Base-by-base conservation (phyloP, 495 filamentous ascomycete species). In the Usnea hakonensis region DNA sequence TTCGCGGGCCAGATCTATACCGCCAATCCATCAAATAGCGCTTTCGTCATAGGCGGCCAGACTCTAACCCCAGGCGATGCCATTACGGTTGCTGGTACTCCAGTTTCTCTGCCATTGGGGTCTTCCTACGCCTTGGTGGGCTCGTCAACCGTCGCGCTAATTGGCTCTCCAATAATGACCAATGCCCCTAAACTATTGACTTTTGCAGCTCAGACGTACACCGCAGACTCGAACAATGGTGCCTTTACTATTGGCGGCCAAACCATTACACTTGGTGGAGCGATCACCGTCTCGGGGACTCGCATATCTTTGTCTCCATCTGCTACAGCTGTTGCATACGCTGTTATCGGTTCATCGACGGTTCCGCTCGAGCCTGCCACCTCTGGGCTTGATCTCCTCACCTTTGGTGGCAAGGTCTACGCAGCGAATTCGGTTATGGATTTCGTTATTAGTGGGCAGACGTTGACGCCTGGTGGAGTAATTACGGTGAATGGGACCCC, bases 41-140 rank as follows among this genome's bases (percentile, higher is more conserved):
- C n/a, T n/a, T n/a, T n/a, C n/a, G n/a, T n/a, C n/a, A n/a, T n/a
- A n/a, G n/a, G n/a, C n/a, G n/a, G n/a, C n/a, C n/a, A n/a, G n/a
- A n/a, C n/a, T n/a, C n/a, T n/a, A n/a, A n/a, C n/a, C n/a, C n/a
- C n/a, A n/a, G n/a, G n/a, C n/a, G n/a, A n/a, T n/a, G n/a, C n/a
- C n/a, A n/a, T 66, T 23, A 66, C 60, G 1, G 38, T 64, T 10
- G 32, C 53, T 4, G 65, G 65, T 30, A 67, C 62, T 5, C 46
- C 56, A 1, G 38, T 65, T 16, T 65, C 37, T 19, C 48, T 67
- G 14, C 63, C 32, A 21, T 56, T 56, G 23, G 41, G 41, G 17
- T 63, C 35, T 3, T 56, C 55, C 21, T 30, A 53, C 19, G 52
- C 55, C 0, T 30, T 61, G 17, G 57, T 65, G 21, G 54, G 61